Base-by-base conservation (phyloP, 75 land plant species). In the Pinus tabuliformis region DNA sequence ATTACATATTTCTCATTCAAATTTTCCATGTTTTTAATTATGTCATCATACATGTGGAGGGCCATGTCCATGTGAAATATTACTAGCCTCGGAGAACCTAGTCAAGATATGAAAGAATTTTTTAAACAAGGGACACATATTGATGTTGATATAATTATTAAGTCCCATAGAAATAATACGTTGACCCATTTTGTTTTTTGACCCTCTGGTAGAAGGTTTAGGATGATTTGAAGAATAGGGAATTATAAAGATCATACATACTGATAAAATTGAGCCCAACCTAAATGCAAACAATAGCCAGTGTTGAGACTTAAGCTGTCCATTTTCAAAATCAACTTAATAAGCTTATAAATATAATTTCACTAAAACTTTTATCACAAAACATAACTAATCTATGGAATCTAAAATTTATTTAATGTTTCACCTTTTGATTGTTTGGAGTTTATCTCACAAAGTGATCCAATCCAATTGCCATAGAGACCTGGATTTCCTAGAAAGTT, bases 21-120 rank as follows among this genome's bases (percentile, higher is more conserved):
- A 77, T 94, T 94, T 58, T 96, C 99, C 6, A 97, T 96, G 82
- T 94, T 87, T 65, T 97, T 76, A 95, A 94, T 88, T 17, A 96
- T 90, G 80, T 96, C 99, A 36, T 96, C 99, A 73, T 91, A 94
- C 3, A 93, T 87, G 65, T 96, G 99, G 61, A 89, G 90, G 13
- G 97, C 97, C 99, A 96, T 92, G 66, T 95, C 91, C 95, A 94
- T 94, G 87, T 94, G 86, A 73, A 94, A 92, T 65, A 88, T 89
- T 70, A 96, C 97, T 28, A 96, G 75, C 77, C 26, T 26, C 26
- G 0, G 26, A 26, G 26, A 26, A 26, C 26, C 26, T 26, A 76
- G 0, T 7, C 70, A 14, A 0, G 18, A 65, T 7, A 65, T 17
- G 5, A 42, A 42, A 6, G 49, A 6, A 45, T 45, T 45, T 45